Evolutionary conservation across 2,329 filamentous ascomycete genomes (phyloP), one percentile per base, ranked within the genome.

Genomic region (Fusarium sp.): DNA sequence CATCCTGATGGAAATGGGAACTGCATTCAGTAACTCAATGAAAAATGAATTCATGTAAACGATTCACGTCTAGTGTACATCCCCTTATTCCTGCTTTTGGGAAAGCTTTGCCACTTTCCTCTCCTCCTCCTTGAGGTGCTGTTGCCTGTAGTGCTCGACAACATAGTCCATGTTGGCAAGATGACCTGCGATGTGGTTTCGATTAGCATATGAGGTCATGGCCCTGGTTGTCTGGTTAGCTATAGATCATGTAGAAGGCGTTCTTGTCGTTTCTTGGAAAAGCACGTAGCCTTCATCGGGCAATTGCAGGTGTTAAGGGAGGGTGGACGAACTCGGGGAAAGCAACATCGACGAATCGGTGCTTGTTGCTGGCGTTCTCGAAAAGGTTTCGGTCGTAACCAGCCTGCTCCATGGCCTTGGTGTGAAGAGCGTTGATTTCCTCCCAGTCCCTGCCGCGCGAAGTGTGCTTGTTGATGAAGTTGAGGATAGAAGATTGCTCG

Each of bases 311-410:
- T 20, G 30, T 45, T 36, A 42, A 45, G 56, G 57, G 26, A 28
- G 32, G 51, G 28, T 32, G n/a, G 48, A 84, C 85, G 64, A 82
- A 89, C 86, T 89, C 86, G 43, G 86, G 86, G 67, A 78, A 86
- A 68, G 82, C 81, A 68, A 88, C 80, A 64, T 88, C 85, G 69
- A 85, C 77, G 68, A 80, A 81, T 66, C 73, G 74, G 75, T 80
- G 81, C 74, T 80, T 80, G 69, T 78, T 74, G 34, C 74, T 76
- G 53, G 76, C 78, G 69, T 83, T 79, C 69, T 81, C 75, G 69
- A 88, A 83, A 50, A 88, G 79, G 69, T 87, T 84, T 73, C 82
- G 84, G 78, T 88, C 86, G 74, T 81, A 83, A 42, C 83, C 84
- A 43, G 86, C 86, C 79, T 88, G 85, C 74, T 88, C 83, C 67